phyloP scores from a whole-genome alignment of 2,329 filamentous ascomycete genomes.

The Colletotrichum liriopes region DNA sequence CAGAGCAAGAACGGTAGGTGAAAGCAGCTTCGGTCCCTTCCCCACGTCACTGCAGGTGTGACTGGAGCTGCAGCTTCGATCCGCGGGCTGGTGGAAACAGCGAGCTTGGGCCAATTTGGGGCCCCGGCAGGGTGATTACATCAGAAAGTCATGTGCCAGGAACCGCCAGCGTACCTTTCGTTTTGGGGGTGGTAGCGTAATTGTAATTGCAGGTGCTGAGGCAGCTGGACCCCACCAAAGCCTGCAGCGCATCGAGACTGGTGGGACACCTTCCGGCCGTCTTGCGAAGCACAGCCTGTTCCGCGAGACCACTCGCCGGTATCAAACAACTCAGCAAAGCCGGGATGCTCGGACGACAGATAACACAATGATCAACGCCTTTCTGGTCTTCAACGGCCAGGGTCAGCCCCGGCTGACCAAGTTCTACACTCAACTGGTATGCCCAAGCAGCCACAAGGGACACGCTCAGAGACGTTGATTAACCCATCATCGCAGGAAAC shows the following conservation, averaged over 20 bases:
- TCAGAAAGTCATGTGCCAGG: conserved; percentile 43
- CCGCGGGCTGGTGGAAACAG: neutral
- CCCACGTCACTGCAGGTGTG: conserved; percentile 40
- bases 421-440: conserved; percentile 96
- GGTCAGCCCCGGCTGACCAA: conserved; percentile 97
- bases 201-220: neutral
- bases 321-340: neutral
- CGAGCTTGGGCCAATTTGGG: neutral
- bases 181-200: conserved; percentile 10
- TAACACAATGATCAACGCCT: conserved; percentile 92
- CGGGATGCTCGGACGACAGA: conserved; percentile 46
- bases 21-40: conserved; percentile 37
- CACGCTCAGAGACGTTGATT: neutral
- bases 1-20: neutral
- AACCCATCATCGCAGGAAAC: conserved; percentile 78
- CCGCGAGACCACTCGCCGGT: neutral
- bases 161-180: conserved; percentile 18
- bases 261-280: neutral
- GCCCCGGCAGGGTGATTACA: conserved; percentile 17
- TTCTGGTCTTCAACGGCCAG: conserved; percentile 98
- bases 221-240: conserved; percentile 31
- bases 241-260: neutral
- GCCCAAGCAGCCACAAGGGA: conserved; percentile 35
- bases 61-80: conserved; percentile 16
- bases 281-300: neutral